A percentile compares a stretch with the other conserved stretches of the same genome.
phyloP scores from a whole-genome alignment of 805 yeast species.

The Saturnispora sanitii region DNA sequence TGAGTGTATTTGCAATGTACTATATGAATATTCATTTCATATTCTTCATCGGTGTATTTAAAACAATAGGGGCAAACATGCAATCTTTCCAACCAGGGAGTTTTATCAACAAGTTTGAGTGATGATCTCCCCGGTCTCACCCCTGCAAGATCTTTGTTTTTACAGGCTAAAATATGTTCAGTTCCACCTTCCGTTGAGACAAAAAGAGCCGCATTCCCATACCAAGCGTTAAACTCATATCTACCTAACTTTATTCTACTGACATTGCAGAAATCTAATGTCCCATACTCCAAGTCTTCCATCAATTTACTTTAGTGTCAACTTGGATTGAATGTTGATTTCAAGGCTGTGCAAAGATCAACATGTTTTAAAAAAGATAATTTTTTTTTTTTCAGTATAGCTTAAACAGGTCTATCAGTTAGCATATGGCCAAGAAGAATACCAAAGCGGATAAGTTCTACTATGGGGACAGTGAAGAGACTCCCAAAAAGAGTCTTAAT shows the following conservation, averaged over 20 bases:
- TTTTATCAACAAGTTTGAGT: not conserved
- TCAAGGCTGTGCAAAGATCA: constrained; percentile 12
- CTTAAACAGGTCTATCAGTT: too few relatives aligned
- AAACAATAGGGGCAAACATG: constrained; percentile 78
- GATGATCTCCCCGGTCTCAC: constrained; percentile 3
- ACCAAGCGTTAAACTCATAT: constrained; percentile 71
- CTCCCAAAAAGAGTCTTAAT: not conserved
- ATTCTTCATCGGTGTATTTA: constrained; percentile 51
- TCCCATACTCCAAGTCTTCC: constrained; percentile 45
- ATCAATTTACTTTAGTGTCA: too few relatives aligned
- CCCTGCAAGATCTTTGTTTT: not conserved
- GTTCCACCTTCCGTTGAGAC: constrained; percentile 16
- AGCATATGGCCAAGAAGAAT: constrained; percentile 9
- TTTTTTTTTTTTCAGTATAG: too few relatives aligned
- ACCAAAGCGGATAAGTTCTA: constrained; percentile 5
- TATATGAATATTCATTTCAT: constrained; percentile 42
- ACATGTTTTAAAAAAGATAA: not conserved
- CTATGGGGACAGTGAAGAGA: constrained; percentile 4
- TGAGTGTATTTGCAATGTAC: constrained; percentile 31
- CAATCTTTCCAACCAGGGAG: constrained; percentile 50
- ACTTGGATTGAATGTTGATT: not conserved
- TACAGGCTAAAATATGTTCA: constrained; percentile 2
- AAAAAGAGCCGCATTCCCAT: constrained; percentile 76
- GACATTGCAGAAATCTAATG: constrained; percentile 54
- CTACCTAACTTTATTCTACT: constrained; percentile 57